Evolutionary conservation across 1,284 basidiomycete species (phyloP), one percentile per base, ranked within the genome.

Genomic region (Singerocomus rubriflavus): DNA sequence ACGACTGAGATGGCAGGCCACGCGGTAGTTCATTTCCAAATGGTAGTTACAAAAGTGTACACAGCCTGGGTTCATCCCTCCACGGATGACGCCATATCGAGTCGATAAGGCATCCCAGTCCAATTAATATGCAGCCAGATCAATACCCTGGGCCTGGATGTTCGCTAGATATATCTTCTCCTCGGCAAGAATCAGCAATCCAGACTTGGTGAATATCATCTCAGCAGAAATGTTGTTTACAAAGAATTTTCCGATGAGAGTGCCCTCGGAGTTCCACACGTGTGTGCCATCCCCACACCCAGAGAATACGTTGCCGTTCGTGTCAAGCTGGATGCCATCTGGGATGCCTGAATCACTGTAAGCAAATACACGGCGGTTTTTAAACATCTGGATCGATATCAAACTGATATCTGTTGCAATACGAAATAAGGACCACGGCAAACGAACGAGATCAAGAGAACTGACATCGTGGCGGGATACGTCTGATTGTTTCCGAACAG

Each of bases 231-330:
- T 73, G 4, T 66, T 72, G 14, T 81, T 82, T 0, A 84, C 53
- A 70, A 84, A 89, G 64, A 91, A 83, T 67, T 91, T 91, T 37
- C 88, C 88, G 10, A 91, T 69, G 3, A 91, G 72, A 2, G 73
- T 77, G 3, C 88, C 88, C 13, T 75, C 60, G 0, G 76, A 59
- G 60, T 81, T 79, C 79, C 82, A 90, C 3, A 91, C 84, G 70
- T 84, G 58, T 11, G 42, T 21, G 13, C 65, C 67, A 3, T 69
- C 67, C 16, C 60, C 64, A 37, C 51, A 53, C 14, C 57, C 63
- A 1, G 59, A 53, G 40, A 44, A 65, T 13, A 64, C 45, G 36
- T 69, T 49, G 13, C 48, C 48, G 17, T 52, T 43, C 13, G 40
- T 47, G 41, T 56, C 56, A 8, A 54, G 55, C 59, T 88, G 80